Evolutionary conservation across 768 basidiomycete genomes (phyloP), one percentile per base, ranked within the genome.

Genomic region (Naganishia onofrii): DNA sequence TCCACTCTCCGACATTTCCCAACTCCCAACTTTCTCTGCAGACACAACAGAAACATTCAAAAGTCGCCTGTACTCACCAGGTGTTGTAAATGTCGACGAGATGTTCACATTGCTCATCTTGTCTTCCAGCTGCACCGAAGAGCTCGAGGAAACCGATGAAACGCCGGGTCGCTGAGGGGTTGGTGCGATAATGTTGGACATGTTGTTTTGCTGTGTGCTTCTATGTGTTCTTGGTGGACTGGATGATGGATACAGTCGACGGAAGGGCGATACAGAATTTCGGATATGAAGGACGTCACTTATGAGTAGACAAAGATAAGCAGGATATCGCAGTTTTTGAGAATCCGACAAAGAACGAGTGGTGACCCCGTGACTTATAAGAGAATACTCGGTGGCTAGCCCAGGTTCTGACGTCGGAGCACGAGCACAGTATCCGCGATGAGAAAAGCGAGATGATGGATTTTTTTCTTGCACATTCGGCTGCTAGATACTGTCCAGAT

Each of bases 11-110:
- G 23, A 23, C n/a, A 26, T 26, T 51, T n/a, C 6, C 23, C 4
- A 26, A 21, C 23, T n/a, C 6, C 23, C 4, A 26, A 21, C 23
- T 13, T 51, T 23, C 48, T 51, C 23, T 12, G n/a, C 23, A n/a
- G 48, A n/a, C n/a, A 51, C 42, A 17, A 51, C 48, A 26, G 34
- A n/a, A 26, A 51, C 48, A 51, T n/a, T 6, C 6, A 51, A 7
- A 51, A 51, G 48, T 6, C 21, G 48, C 7, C 12, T 51, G 4
- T 26, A 73, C 76, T 70, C 28, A 76, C 76, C 76, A 51, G 77
- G 77, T 32, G 77, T 78, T 52, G 77, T 78, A 32, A 73, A 74
- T 17, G 76, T 76, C 32, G 76, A 77, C 26, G 74, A 70, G 48
- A 76, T 75, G 69, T 73, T 71, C 31, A 74, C 71, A 56, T 74